phyloP scores from a whole-genome alignment of 257 asterid species.

The Scutellaria baicalensis region DNA sequence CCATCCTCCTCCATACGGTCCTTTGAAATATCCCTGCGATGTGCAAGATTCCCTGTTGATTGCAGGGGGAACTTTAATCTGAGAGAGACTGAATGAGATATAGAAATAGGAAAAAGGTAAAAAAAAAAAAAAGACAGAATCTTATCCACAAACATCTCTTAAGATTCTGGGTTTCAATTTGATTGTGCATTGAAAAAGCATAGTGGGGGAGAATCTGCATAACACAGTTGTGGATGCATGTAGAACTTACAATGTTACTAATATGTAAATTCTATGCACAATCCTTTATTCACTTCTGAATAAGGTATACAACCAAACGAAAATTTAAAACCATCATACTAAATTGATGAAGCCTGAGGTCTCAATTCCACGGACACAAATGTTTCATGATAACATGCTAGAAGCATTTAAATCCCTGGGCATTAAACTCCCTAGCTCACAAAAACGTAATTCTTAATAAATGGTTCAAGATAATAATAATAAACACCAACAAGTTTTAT shows the following conservation, averaged over 20 bases:
- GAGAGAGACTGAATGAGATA: background rate
- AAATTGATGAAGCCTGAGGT: background rate
- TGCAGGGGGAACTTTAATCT: slow-evolving; percentile 32
- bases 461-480: background rate
- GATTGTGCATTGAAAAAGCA: background rate
- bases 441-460: background rate
- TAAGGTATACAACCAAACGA: no score
- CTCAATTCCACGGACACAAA: background rate
- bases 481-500: background rate
- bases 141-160: background rate
- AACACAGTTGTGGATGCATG: background rate
- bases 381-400: background rate
- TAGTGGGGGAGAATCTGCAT: background rate
- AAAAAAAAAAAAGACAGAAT: background rate
- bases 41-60: slow-evolving; percentile 37
- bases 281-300: background rate
- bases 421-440: background rate
- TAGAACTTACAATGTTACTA: background rate
- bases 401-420: background rate
- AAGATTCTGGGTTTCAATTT: background rate
- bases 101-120: background rate
- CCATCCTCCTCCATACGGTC: slow-evolving; percentile 37
- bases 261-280: background rate
- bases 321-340: no score
- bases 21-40: slow-evolving; percentile 33